Percentiles rank a stretch among this genome's conserved stretches.
Evolutionary conservation across 208 protist species (phyloP).

Genomic region (Crithidia acanthocephali): DNA sequence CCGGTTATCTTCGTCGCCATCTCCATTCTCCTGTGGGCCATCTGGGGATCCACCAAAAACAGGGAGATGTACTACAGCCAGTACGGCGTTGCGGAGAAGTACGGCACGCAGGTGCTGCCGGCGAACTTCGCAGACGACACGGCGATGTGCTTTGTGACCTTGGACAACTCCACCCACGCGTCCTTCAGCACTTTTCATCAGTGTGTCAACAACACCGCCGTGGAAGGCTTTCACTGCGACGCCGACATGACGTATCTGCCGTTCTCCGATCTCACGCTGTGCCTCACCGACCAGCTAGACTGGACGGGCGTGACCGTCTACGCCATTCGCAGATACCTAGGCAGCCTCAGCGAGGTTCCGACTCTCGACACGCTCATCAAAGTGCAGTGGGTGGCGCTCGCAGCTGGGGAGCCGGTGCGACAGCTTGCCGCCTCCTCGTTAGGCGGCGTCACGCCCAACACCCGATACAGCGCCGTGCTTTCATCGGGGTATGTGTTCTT

Average conservation of each 20-base stretch:
- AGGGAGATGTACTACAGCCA: slow-evolving; percentile 1
- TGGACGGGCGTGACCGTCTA: slow-evolving; percentile 3
- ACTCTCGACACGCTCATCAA: slow-evolving; percentile 50
- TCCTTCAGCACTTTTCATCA: neutral
- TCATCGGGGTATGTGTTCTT: slow-evolving; percentile 62
- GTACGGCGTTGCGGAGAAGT: neutral
- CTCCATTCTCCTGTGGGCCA: slow-evolving; percentile 40
- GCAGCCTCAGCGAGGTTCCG: slow-evolving; percentile 23
- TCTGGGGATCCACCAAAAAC: slow-evolving; percentile 30
- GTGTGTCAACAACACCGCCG: neutral
- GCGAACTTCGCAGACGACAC: neutral
- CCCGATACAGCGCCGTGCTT: slow-evolving; percentile 44
- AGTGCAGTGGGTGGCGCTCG: slow-evolving; percentile 52
- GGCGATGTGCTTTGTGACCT: slow-evolving; percentile 2
- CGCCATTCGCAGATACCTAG: slow-evolving; percentile 9
- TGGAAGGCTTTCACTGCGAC: neutral
- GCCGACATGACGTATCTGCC: slow-evolving; percentile 14
- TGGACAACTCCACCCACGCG: neutral
- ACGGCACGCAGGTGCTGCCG: slow-evolving; percentile 9
- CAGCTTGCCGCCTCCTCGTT: neutral
- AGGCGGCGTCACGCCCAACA: slow-evolving; percentile 31
- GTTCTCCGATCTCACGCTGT: neutral
- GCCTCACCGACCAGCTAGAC: neutral
- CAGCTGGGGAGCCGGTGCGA: slow-evolving; percentile 11
- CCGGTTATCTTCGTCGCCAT: slow-evolving; percentile 48